Base-by-base conservation (phyloP, 2,329 filamentous ascomycete genomes). In the Ambrosiella cleistominuta region DNA sequence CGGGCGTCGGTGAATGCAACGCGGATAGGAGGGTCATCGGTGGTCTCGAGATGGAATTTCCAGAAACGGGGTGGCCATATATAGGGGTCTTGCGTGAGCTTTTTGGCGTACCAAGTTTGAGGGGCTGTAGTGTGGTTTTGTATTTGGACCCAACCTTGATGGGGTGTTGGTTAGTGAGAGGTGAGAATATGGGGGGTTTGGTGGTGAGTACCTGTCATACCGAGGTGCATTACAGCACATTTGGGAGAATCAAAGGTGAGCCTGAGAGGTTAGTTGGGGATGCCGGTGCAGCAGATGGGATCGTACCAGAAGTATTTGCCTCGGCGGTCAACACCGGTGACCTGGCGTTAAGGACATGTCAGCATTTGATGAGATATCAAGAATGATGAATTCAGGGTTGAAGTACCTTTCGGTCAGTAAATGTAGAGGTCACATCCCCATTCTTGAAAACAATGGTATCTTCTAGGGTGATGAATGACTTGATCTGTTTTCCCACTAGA, bases 231-330 rank as follows among this genome's bases (percentile, higher is more conserved):
- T 37, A 97, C 80, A 0, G 86, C 80, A 70, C 97, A 93, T 1
- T 91, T 90, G 9, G 88, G 78, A 8, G 78, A 86, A 42, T 88
- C 82, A 19, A 97, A 63, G 0, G 67, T 69, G 35, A 73, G 70
- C 71, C 71, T 72, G 53, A 9, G n/a, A 50, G 53, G 49, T 58
- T 49, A 56, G 44, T 13, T 47, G 38, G 51, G 57, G 53, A 50
- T 39, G 39, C 19, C 27, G 1, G 17, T 7, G 9, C 40, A 59
- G 27, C 13, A 49, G 19, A 13, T 12, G 1, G 49, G 7, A 9
- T 15, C 7, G 61, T 64, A 79, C 82, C 93, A 98, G 69, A 98
- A 97, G 67, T 97, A 97, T 77, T 97, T 98, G 8, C 93, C 93
- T 68, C 96, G 93, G 61, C 86, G 88, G 3, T 86, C 86, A 3